Base-by-base conservation (phyloP, 306 rosid species). In the Quercus alba region DNA sequence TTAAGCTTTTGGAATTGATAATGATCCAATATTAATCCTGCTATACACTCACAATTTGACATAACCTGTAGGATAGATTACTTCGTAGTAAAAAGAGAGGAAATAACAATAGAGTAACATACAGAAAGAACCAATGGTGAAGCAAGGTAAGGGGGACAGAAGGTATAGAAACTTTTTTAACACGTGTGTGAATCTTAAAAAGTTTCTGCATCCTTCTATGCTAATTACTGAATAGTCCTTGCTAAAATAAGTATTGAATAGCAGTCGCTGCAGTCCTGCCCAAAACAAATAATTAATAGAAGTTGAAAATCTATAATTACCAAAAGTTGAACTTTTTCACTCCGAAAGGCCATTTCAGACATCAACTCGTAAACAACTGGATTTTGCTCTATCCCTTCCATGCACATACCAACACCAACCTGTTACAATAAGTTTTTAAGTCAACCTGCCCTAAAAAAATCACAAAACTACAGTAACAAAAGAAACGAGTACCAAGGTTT, bases 331-430 rank as follows among this genome's bases (percentile, higher is more conserved):
- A 91, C 93, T 85, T 86, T 93, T 84, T 90, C 76, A 26, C 86
- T 83, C 67, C 91, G 94, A 84, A 91, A 94, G 67, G 97, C 95
- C 99, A 93, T 94, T 87, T 94, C 99, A 49, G 99, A 87, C 91
- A 87, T 93, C 82, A 94, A 78, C 80, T 94, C 97, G 69, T 89
- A 91, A 81, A 91, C 89, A 58, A 94, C 89, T 56, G 97, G 97
- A 85, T 94, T 93, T 5, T 92, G 97, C 90, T 94, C 97, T 83
- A 91, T 94, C 78, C 97, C 99, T 88, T 94, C 99, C 99, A 94
- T 94, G 87, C 99, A 93, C 95, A 90, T 90, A 75, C 99, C 99
- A 87, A 94, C 97, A 38, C 99, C 99, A 64, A 93, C 89, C 99
- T 94, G 77, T 85, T 81, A 38, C 46, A 70, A 5, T 80, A 70